Base-by-base conservation (phyloP, 305 asterid genomes). In the Withania somnifera region DNA sequence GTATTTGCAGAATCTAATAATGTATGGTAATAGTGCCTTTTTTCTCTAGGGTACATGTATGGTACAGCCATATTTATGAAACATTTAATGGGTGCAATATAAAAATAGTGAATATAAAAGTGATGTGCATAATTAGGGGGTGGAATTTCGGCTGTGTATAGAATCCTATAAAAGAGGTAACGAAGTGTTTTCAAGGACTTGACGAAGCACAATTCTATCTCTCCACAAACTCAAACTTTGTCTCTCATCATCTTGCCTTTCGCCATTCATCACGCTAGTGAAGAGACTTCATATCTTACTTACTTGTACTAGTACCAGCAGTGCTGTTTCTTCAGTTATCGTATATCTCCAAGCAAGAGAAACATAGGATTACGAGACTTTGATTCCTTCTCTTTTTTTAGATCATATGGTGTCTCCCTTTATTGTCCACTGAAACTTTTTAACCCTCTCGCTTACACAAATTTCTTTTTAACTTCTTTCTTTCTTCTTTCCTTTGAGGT, bases 1-100 rank as follows among this genome's bases (percentile, higher is more conserved):
- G 79, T 84, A 84, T 82, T 82, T 88, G 84, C 38, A 20, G 89
- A 58, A 77, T 83, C 83, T 81, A 34, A 47, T 47, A 47, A 42
- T 26, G 38, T 45, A 73, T 14, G 22, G 42, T 47, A 66, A 15
- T 26, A 64, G 3, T 11, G 45, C 28, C 13, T 34, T 9, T 17
- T 66, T 34, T 17, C 7, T 66, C n/a, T 63, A 28, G 42, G 28
- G 51, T 67, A 67, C 73, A 64, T 32, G 17, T 67, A 64, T 20
- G 13, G 26, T 47, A 71, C 36, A 13, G 15, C 57, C 26, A 50
- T 26, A 50, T 75, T 75, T 73, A 73, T 73, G 57, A 15, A 42
- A 50, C 36, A 73, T 73, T 47, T 15, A 64, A 7, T 64, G 17
- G 54, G 69, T 73, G 24, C 15, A 17, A 47, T 73, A 30, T 14